Percentiles rank a stretch among this genome's conserved stretches.
Conservation (phyloP, 495 filamentous ascomycete genomes). For the Evernia prunastri region DNA sequence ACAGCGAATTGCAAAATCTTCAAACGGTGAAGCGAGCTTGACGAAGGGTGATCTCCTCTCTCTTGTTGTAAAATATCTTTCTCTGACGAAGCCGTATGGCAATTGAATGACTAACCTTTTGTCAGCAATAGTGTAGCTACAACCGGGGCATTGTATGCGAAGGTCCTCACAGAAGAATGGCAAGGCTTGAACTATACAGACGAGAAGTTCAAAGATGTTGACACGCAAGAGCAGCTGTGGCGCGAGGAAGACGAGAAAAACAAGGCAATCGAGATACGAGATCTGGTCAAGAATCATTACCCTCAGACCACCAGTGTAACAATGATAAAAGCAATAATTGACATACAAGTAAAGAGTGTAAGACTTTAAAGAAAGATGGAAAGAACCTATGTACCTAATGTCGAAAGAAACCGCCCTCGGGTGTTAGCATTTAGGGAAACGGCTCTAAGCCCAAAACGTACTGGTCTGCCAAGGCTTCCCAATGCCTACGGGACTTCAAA, state of each 20-base stretch:
- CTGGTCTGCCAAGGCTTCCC: slow-evolving; percentile 11
- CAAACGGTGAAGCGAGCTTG: slow-evolving; percentile 58
- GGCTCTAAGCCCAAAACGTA: slow-evolving; percentile 2
- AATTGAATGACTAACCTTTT: slow-evolving; percentile 44
- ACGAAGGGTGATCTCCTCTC: slow-evolving; percentile 52
- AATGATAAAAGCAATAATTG: too few species aligned
- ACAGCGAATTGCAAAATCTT: slow-evolving; percentile 66
- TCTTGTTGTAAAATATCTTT: slow-evolving; percentile 46
- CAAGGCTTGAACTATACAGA: slow-evolving; percentile 52
- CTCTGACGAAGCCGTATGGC: slow-evolving; percentile 50
- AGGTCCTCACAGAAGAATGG: slow-evolving; percentile 59
- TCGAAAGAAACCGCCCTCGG: not conserved
- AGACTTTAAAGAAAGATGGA: not conserved
- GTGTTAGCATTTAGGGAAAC: slow-evolving; percentile 1
- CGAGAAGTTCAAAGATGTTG: slow-evolving; percentile 47
- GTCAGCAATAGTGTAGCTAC: slow-evolving; percentile 13
- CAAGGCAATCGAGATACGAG: slow-evolving; percentile 64
- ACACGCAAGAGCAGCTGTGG: slow-evolving; percentile 60
- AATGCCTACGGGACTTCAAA: not conserved
- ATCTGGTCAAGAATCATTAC: slow-evolving; percentile 58
- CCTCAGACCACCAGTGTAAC: not conserved
- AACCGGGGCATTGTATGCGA: not conserved
- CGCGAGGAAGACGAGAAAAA: slow-evolving; percentile 57
- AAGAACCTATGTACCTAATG: not conserved
- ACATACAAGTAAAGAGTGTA: not conserved